phyloP scores from a whole-genome alignment of 257 asterid genomes.

The Petrea volubilis region DNA sequence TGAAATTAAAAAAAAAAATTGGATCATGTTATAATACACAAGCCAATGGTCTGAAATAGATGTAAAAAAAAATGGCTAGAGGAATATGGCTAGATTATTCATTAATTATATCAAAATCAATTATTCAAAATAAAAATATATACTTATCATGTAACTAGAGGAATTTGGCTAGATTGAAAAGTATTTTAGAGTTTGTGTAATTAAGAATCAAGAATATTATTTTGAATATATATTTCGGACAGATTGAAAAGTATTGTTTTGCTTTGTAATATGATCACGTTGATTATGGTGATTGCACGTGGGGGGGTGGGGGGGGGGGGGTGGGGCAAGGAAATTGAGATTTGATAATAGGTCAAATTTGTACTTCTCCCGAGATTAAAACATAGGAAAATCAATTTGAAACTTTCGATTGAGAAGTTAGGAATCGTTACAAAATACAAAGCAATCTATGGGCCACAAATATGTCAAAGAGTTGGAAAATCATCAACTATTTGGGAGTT shows the following conservation, averaged over 20 bases:
- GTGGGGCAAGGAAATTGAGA: neutral
- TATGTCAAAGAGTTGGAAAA: neutral
- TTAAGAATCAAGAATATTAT: neutral
- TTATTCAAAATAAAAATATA: too few species aligned
- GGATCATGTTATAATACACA: too few species aligned
- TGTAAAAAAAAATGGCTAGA: too few species aligned
- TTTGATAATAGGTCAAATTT: neutral
- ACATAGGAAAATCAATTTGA: neutral
- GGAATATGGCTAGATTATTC: too few species aligned
- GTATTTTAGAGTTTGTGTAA: neutral
- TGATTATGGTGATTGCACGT: neutral
- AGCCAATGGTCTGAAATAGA: too few species aligned
- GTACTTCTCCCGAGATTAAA: neutral
- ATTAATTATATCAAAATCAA: too few species aligned
- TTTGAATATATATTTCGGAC: too few species aligned
- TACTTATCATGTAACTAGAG: too few species aligned
- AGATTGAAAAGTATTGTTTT: too few species aligned
- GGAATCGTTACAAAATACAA: neutral
- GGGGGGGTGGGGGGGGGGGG: neutral
- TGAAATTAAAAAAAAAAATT: too few species aligned
- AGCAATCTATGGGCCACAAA: neutral
- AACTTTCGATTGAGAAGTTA: neutral
- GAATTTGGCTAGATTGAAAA: too few species aligned
- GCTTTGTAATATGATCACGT: neutral
- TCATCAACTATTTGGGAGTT: neutral